These are phyloP conservation scores for Boletus sp. DNA, from an alignment of 768 basidiomycete species.

Conservation along the genomic window DNA sequence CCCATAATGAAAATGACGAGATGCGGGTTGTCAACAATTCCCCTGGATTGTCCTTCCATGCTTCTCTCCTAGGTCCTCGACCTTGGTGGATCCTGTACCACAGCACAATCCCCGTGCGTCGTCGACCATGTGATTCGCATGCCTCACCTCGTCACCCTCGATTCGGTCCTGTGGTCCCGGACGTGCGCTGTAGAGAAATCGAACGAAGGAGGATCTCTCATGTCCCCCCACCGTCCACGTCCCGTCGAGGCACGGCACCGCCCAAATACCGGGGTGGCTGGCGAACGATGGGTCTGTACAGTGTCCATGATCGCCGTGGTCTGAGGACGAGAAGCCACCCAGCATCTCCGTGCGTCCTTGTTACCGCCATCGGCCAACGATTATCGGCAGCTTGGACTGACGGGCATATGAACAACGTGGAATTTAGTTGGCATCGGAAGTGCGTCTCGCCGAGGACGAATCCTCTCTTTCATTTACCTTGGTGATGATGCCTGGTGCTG, in stretches of 20 bases:
- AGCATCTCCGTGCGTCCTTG: slow-evolving; percentile 11
- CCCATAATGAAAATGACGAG: slow-evolving; percentile 27
- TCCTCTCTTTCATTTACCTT: slow-evolving; percentile 5
- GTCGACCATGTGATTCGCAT: slow-evolving; percentile 18
- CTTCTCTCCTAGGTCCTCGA: slow-evolving; percentile 26
- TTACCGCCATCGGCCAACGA: not conserved
- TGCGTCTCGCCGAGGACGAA: slow-evolving; percentile 11
- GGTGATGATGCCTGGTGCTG: not conserved
- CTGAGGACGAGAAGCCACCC: not conserved
- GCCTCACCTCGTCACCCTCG: slow-evolving; percentile 3
- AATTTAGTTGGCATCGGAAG: slow-evolving; percentile 14
- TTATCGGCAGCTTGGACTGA: slow-evolving; percentile 8
- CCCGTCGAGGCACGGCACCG: slow-evolving; percentile 12
- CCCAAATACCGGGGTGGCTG: not conserved
- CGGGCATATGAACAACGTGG: slow-evolving; percentile 3
- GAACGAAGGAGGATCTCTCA: slow-evolving; percentile 20
- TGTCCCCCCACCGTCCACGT: slow-evolving; percentile 5
- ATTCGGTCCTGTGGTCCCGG: slow-evolving; percentile 5
- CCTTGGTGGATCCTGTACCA: slow-evolving; percentile 25
- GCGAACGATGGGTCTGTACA: not conserved
- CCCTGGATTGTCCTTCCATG: slow-evolving; percentile 20
- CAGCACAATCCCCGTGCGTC: slow-evolving; percentile 18
- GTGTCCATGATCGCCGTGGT: slow-evolving; percentile 15
- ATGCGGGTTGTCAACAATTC: slow-evolving; percentile 11
- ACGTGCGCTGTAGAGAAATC: slow-evolving; percentile 8